phyloP scores from a whole-genome alignment of 345 rosid genomes.

The Populus alba region DNA sequence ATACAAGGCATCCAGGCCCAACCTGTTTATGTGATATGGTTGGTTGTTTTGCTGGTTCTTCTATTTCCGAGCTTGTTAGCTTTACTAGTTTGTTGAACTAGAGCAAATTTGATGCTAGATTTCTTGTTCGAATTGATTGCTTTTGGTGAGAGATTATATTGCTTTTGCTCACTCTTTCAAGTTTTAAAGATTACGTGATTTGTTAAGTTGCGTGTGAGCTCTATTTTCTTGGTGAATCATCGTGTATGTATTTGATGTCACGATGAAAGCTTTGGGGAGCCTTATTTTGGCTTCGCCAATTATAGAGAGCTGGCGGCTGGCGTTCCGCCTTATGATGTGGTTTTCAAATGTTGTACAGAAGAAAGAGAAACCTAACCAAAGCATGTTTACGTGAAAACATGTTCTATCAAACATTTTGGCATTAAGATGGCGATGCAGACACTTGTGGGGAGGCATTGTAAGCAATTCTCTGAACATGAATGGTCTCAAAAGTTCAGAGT shows the following conservation, averaged over 20 bases:
- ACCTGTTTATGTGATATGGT: constrained; percentile 42
- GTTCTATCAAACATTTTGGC: background rate
- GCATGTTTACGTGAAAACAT: background rate
- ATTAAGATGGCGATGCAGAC: too few species aligned
- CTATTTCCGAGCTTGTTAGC: background rate
- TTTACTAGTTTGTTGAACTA: background rate
- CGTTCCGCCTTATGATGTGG: background rate
- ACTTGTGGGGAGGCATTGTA: background rate
- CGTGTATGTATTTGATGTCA: background rate
- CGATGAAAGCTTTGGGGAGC: background rate
- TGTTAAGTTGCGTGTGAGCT: background rate
- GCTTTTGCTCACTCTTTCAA: background rate
- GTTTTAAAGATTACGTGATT: background rate
- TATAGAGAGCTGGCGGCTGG: too few species aligned
- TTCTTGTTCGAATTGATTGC: background rate
- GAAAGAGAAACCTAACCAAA: background rate
- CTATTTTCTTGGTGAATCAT: background rate
- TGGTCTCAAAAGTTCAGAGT: background rate
- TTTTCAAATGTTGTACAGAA: background rate
- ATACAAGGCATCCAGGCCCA: constrained; percentile 67
- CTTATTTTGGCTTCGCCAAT: background rate
- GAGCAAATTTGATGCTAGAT: background rate
- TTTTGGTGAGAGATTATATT: background rate
- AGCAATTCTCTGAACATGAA: background rate
- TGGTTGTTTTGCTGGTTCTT: background rate